Evolutionary conservation across 306 rosid species (phyloP), one percentile per base, ranked within the genome.

Genomic region (Vigna nakashimae): DNA sequence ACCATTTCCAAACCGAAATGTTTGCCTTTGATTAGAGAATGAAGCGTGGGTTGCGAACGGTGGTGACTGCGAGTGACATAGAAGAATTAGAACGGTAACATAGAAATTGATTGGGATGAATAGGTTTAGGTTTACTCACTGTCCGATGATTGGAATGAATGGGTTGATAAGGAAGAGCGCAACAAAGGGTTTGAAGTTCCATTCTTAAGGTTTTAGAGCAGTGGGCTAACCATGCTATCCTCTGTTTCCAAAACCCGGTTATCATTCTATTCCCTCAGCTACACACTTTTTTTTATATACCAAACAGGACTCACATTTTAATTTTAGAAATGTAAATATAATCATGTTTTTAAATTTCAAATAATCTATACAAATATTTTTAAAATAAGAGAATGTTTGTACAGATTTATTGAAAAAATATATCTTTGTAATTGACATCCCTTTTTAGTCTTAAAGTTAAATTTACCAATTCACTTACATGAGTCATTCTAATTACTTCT

Each of bases 181-280:
- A 74, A 72, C 87, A 90, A 70, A 84, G 75, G 36, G 83, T 80
- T 71, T 82, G 88, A 28, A 83, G 74, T 68, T 71, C 83, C 93
- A 90, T 87, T 2, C 74, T 83, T 75, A 80, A 87, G 85, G 88
- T 79, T 85, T 83, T 65, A 77, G 69, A 12, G 49, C 48, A 6
- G 9, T 38, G 43, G 43, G 9, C 10, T 40, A 7, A 40, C 49
- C 49, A 43, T 3, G 3, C 14, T 43, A 45, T 45, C 50, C 50
- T 14, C 3, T 45, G 16, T 12, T 45, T 14, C 50, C 2, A 12
- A 45, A 45, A 45, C 50, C 50, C 16, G 16, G n/a, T 45, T 12
- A 45, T 45, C 1, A 45, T 45, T 45, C 3, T 45, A 45, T 45
- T 45, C 15, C 15, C 50, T 43, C 14, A 9, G 14, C 4, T 13